phyloP scores from a whole-genome alignment of 2,329 filamentous ascomycete genomes.

The Penicillium rolfsii region DNA sequence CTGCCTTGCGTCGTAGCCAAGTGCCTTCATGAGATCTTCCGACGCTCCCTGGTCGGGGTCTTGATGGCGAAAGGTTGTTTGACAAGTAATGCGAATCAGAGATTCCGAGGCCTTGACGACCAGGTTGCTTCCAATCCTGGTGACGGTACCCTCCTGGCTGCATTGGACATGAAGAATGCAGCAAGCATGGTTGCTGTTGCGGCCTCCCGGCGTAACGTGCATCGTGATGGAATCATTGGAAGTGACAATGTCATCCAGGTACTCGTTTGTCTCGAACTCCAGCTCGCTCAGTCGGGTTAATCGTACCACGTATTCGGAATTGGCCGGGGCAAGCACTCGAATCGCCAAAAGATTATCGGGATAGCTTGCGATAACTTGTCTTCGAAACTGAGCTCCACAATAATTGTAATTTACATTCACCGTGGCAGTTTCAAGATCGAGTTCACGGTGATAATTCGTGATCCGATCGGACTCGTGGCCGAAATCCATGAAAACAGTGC shows the following conservation, averaged over 20 bases:
- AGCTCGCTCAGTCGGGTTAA: conserved; percentile 45
- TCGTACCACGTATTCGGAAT: conserved; percentile 37
- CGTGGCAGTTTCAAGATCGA: conserved; percentile 46
- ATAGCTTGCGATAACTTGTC: conserved; percentile 50
- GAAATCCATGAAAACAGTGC: conserved; percentile 48
- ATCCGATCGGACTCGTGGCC: conserved; percentile 36
- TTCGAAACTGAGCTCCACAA: conserved; percentile 36
- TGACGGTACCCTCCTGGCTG: conserved; percentile 34
- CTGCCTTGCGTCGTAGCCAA: conserved; percentile 21
- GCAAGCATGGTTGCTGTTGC: conserved; percentile 38
- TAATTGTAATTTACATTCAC: conserved; percentile 45
- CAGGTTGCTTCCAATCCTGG: conserved; percentile 41
- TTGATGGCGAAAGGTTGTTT: conserved; percentile 45
- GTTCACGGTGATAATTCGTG: conserved; percentile 42
- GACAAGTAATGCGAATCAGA: conserved; percentile 44
- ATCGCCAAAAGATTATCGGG: conserved; percentile 48
- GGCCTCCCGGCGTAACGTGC: conserved; percentile 45
- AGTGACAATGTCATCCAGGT: conserved; percentile 43
- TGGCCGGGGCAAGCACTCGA: conserved; percentile 30
- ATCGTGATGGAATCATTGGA: conserved; percentile 39
- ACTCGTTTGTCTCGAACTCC: conserved; percentile 52
- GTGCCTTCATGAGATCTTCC: conserved; percentile 34
- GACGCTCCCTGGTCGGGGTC: conserved; percentile 32
- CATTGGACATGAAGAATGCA: conserved; percentile 36
- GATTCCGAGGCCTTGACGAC: conserved; percentile 43